These are phyloP conservation scores for Coprinopsis marcescibilis DNA, from an alignment of 768 basidiomycete genomes.

Conservation along the genomic window DNA sequence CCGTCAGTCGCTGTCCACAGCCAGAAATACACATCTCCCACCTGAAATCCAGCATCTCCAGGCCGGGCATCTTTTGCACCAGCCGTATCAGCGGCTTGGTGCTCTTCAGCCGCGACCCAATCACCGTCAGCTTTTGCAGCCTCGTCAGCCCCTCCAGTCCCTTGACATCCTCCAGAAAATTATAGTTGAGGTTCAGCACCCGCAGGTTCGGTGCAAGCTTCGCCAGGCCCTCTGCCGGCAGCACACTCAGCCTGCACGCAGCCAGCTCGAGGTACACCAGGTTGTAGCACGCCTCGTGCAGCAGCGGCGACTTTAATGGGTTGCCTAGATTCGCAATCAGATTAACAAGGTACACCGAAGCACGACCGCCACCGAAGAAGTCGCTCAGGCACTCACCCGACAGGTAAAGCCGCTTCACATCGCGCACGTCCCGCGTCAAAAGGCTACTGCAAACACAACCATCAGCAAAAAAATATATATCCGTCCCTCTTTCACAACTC, in stretches of 20 bases:
- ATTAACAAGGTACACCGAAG: neutral
- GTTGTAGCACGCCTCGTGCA: constrained; percentile 78
- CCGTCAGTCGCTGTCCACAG: constrained; percentile 7
- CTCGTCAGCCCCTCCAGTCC: constrained; percentile 65
- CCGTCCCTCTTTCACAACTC: constrained; percentile 33
- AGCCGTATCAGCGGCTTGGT: constrained; percentile 70
- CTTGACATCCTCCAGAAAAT: constrained; percentile 76
- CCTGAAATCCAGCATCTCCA: constrained; percentile 93
- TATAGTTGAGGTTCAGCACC: constrained; percentile 94
- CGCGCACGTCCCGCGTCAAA: constrained; percentile 70
- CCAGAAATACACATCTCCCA: constrained; percentile 23
- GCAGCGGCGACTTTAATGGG: constrained; percentile 53
- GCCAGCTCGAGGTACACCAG: constrained; percentile 90
- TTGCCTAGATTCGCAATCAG: constrained; percentile 46
- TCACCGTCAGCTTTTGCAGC: constrained; percentile 78
- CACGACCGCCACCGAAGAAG: neutral
- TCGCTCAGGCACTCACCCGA: constrained; percentile 73
- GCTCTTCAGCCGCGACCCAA: constrained; percentile 77
- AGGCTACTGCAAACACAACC: constrained; percentile 28
- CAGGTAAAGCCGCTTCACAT: constrained; percentile 91
- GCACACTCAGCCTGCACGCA: constrained; percentile 67
- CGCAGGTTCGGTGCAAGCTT: constrained; percentile 77
- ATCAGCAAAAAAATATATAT: too few species aligned
- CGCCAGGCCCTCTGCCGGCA: constrained; percentile 61
- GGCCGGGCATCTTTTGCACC: constrained; percentile 64